Base-by-base conservation (phyloP, 2,329 filamentous ascomycete species). In the Colletotrichum shisoi region DNA sequence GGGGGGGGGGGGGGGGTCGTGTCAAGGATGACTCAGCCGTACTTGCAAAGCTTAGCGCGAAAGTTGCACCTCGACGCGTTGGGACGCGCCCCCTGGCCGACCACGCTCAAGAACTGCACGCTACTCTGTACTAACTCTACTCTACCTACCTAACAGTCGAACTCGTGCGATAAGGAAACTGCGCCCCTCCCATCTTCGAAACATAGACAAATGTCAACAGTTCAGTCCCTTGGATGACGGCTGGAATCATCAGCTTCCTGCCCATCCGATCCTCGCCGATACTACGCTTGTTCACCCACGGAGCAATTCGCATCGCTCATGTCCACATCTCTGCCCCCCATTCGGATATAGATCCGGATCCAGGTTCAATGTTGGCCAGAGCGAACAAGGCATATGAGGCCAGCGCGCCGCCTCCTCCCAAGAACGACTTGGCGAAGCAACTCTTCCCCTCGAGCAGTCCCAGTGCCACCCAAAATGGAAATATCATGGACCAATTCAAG, bases 381-480 rank as follows among this genome's bases (percentile, higher is more conserved):
- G 76, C 77, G 27, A 77, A 77, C 42, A 78, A 76, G 71, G 70
- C 71, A 8, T 80, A 76, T 70, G 74, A 79, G 76, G 79, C 80
- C 67, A 77, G 76, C 62, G 72, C 75, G 69, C 73, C 77, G 62
- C 65, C 76, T 6, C 72, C 73, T 24, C 74, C 75, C 11, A 77
- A 77, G 57, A 70, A 73, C 9, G 71, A 74, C 54, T 74, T 85
- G 49, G 76, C 80, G 4, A 86, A 87, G 74, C 80, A 85, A 64
- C 77, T 85, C 17, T 86, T 88, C 70, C 82, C 85, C 4, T 87
- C 87, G 1, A 88, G 84, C 75, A 87, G 82, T 71, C 83, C 84
- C 13, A 77, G 75, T 49, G 74, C 78, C 31, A 72, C 75, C 17
- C 77, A 75, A 6, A 79, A 81, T 74, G 76, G 77, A 45, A 83